These are phyloP conservation scores for Beauveria bassiana DNA, from an alignment of 2,329 filamentous ascomycete genomes.

Conservation along the genomic window DNA sequence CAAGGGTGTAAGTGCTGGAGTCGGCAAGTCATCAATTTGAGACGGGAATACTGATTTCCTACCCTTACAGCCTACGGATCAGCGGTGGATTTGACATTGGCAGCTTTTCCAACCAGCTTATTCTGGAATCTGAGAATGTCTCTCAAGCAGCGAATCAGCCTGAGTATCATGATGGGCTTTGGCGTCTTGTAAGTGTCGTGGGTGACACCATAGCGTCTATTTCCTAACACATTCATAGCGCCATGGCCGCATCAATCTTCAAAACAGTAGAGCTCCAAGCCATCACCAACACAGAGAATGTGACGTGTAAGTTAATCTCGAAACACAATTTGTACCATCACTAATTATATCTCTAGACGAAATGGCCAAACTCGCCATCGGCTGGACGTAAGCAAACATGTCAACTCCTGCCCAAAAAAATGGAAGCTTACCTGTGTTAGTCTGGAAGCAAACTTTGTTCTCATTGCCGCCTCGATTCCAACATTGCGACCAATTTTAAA, in stretches of 20 bases:
- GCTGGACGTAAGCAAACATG: background rate
- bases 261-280: background rate
- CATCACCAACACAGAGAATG: background rate
- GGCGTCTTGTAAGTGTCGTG: background rate
- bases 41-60: background rate
- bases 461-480: background rate
- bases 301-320: background rate
- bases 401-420: no score
- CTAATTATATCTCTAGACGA: background rate
- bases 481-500: background rate
- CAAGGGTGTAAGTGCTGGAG: background rate
- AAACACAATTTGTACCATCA: background rate
- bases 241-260: background rate
- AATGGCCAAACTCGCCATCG: background rate
- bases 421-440: background rate
- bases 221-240: background rate
- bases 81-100: background rate
- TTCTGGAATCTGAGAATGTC: background rate
- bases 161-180: background rate
- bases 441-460: background rate
- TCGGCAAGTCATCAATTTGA: background rate
- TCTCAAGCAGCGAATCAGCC: background rate
- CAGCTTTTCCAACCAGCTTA: background rate
- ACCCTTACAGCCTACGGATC: background rate
- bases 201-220: no score